A percentile compares a stretch with the other conserved stretches of the same genome.
Evolutionary conservation across 2,329 filamentous ascomycete genomes (phyloP).

Genomic region (Septoria linicola): DNA sequence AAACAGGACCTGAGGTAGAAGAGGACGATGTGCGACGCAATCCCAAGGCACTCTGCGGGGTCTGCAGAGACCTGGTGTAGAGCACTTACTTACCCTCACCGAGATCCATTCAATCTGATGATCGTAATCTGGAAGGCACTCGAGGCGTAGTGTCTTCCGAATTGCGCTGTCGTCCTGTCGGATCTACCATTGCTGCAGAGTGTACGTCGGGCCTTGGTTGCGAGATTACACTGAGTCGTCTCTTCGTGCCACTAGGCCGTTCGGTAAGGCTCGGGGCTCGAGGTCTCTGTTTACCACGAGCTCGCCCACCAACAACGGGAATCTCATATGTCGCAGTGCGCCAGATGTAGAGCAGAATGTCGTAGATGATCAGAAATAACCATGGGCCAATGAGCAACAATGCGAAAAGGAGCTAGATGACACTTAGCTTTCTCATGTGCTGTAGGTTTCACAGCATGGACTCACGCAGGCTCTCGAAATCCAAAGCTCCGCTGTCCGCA

Average conservation of each 20-base stretch:
- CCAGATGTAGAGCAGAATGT: conserved; percentile 61
- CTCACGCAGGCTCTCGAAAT: conserved; percentile 62
- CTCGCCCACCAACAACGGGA: conserved; percentile 60
- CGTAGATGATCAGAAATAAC: conserved; percentile 62
- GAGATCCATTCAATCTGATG: not conserved
- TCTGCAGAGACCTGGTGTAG: too few species aligned
- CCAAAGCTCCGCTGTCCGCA: conserved; percentile 62
- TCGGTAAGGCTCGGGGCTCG: conserved; percentile 62
- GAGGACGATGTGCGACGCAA: conserved; percentile 14
- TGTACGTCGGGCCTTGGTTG: conserved; percentile 25
- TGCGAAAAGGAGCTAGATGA: conserved; percentile 58
- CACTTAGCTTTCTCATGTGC: conserved; percentile 10
- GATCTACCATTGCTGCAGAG: conserved; percentile 19
- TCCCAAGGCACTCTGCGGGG: too few species aligned
- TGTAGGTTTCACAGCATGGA: conserved; percentile 20
- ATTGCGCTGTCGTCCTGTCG: conserved; percentile 30
- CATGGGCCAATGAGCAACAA: conserved; percentile 63
- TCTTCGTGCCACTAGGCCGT: conserved; percentile 52
- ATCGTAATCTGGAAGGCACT: conserved; percentile 17
- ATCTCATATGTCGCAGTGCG: conserved; percentile 59
- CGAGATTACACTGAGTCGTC: conserved; percentile 45
- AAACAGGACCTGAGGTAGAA: not conserved
- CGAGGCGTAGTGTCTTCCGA: conserved; percentile 19
- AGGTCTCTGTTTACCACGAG: conserved; percentile 59
- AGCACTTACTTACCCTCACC: too few species aligned